These are phyloP conservation scores for Debaryomyces maramus DNA, from an alignment of 805 yeast species.

Conservation along the genomic window DNA sequence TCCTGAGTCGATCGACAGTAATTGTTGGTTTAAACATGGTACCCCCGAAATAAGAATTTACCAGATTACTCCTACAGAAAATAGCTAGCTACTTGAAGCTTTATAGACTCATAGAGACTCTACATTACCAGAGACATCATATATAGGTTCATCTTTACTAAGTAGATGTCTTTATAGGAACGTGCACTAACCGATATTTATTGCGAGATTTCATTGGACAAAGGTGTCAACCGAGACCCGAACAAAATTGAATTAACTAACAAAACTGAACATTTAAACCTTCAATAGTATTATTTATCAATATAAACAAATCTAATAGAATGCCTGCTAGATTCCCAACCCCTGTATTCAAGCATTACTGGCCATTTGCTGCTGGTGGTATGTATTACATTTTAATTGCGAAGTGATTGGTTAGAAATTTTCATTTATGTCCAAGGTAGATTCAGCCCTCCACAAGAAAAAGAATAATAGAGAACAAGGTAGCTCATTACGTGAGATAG, in stretches of 20 bases:
- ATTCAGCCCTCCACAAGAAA: too few species aligned
- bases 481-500: too few species aligned
- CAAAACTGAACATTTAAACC: neutral
- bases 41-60: conserved; percentile 29
- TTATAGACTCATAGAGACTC: too few species aligned
- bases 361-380: conserved; percentile 91
- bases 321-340: conserved; percentile 48
- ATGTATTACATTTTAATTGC: conserved; percentile 30
- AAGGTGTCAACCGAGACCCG: conserved; percentile 12
- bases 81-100: neutral
- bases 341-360: conserved; percentile 66
- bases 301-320: conserved; percentile 6
- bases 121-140: too few species aligned
- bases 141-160: too few species aligned
- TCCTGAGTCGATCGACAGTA: conserved; percentile 13
- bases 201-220: conserved; percentile 15
- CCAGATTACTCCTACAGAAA: conserved; percentile 11
- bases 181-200: too few species aligned
- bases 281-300: neutral
- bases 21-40: conserved; percentile 23
- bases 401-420: neutral
- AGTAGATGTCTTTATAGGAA: too few species aligned
- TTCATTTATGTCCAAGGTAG: neutral
- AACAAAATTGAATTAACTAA: conserved; percentile 6
- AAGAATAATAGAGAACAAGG: too few species aligned